Evolutionary conservation across 495 filamentous ascomycete species (phyloP).

Genomic region (Aspergillus baeticus): DNA sequence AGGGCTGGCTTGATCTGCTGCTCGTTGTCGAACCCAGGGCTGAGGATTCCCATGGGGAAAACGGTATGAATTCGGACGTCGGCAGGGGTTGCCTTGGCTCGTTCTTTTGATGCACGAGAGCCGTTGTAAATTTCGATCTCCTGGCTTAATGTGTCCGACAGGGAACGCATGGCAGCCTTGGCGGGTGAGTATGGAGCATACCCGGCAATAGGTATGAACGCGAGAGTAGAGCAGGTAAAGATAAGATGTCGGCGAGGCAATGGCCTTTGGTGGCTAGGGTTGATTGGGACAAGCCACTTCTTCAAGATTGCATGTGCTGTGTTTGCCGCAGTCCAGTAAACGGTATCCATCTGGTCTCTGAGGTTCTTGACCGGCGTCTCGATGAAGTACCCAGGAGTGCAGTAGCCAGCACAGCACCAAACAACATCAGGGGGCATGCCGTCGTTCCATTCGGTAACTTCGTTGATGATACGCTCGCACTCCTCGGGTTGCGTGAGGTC

Average conservation of each 20-base stretch:
- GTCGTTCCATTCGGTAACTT: conserved; percentile 82
- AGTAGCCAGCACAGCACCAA: conserved; percentile 85
- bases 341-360: conserved; percentile 81
- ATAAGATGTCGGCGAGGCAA: conserved; percentile 70
- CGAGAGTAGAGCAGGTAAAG: conserved; percentile 77
- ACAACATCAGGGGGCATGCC: conserved; percentile 75
- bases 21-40: conserved; percentile 74
- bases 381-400: conserved; percentile 74
- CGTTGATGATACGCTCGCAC: conserved; percentile 62
- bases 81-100: conserved; percentile 39
- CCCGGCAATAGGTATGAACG: conserved; percentile 76
- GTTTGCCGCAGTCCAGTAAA: conserved; percentile 88
- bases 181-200: conserved; percentile 82
- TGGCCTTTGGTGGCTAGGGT: conserved; percentile 28
- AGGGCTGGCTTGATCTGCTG: conserved; percentile 77
- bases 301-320: conserved; percentile 67
- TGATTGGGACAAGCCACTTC: conserved; percentile 47
- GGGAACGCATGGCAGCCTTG: conserved; percentile 80
- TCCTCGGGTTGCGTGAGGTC: conserved; percentile 73
- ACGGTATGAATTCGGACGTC: conserved; percentile 79
- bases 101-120: conserved; percentile 50
- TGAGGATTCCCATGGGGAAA: conserved; percentile 79
- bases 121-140: conserved; percentile 82
- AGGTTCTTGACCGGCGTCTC: conserved; percentile 64
- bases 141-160: conserved; percentile 79